Evolutionary conservation across 2,329 filamentous ascomycete genomes (phyloP), one percentile per base, ranked within the genome.

Genomic region (Thielaviopsis populi): DNA sequence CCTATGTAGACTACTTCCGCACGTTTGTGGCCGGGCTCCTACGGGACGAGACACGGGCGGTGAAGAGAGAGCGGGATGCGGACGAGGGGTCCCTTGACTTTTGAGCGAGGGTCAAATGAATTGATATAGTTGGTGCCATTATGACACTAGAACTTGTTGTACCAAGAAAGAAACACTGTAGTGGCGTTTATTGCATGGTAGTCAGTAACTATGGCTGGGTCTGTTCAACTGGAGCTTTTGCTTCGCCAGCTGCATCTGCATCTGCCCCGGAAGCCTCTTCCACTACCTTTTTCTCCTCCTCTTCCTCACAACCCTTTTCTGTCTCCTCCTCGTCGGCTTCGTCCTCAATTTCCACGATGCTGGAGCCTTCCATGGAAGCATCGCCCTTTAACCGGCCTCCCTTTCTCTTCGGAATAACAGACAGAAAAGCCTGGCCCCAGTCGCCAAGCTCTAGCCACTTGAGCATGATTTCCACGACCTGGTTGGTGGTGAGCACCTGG

Each of bases 391-490:
- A 71, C 63, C 79, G 81, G 0, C 87, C 90, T 0, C 89, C 90
- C 73, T 99, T 99, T 67, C 94, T 79, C 74, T 90, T 91, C 0
- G 94, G 94, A 69, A 99, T 91, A 2, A 95, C 90, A 61, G 83
- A 80, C 74, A 91, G 76, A 72, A 99, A 99, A 0, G 94, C 91
- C 71, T 88, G 79, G 1, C 87, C 91, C 94, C 94, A 99, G 72
- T 97, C 88, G 1, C 88, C 89, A 59, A 83, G 83, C 74, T 96
- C 90, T 63, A 99, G 74, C 91, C 91, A 99, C 68, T 84, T 85
- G 56, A 96, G 76, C 89, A 99, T 96, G 67, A 99, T 97, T 75
- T 97, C 92, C 58, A 94, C 83, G 1, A 99, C 94, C 71, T 99
- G 94, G 71, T 97, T 99, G 7, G 92, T 96, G 2, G 92, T 86